phyloP scores from a whole-genome alignment of 805 yeast species.

The Wickerhamiella azyma region DNA sequence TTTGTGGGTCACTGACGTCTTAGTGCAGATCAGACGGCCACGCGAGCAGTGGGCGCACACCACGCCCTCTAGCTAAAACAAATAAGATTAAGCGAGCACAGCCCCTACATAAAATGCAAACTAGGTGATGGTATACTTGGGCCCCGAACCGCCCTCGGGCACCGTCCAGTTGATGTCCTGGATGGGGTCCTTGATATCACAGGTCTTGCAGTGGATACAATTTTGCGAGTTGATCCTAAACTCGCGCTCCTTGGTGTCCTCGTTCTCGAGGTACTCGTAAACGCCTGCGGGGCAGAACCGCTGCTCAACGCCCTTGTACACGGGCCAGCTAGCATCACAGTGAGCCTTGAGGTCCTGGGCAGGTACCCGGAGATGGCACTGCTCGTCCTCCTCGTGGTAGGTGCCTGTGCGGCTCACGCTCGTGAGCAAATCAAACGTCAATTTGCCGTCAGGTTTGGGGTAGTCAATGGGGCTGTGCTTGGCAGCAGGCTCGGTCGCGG shows the following conservation, averaged over 20 bases:
- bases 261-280: conserved; percentile 79
- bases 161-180: conserved; percentile 93
- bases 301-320: conserved; percentile 74
- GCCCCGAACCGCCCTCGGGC: conserved; percentile 99
- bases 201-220: conserved; percentile 96
- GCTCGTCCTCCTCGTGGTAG: conserved; percentile 87
- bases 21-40: too few relatives aligned
- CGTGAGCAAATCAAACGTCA: conserved; percentile 83
- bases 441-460: conserved; percentile 90
- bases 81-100: not conserved
- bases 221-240: conserved; percentile 94
- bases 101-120: not conserved
- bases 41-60: too few relatives aligned
- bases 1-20: too few relatives aligned
- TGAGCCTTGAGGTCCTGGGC: conserved; percentile 38
- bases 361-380: conserved; percentile 58
- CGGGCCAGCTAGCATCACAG: conserved; percentile 54
- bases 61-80: too few relatives aligned
- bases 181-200: conserved; percentile 92
- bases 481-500: conserved; percentile 52
- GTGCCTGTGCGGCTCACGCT: conserved; percentile 97
- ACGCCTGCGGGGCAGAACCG: conserved; percentile 98
- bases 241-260: conserved; percentile 46
- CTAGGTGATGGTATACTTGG: conserved; percentile 78
- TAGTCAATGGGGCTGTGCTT: conserved; percentile 61